Conservation (phyloP, 2,329 filamentous ascomycete genomes). For the Fusarium sp. region DNA sequence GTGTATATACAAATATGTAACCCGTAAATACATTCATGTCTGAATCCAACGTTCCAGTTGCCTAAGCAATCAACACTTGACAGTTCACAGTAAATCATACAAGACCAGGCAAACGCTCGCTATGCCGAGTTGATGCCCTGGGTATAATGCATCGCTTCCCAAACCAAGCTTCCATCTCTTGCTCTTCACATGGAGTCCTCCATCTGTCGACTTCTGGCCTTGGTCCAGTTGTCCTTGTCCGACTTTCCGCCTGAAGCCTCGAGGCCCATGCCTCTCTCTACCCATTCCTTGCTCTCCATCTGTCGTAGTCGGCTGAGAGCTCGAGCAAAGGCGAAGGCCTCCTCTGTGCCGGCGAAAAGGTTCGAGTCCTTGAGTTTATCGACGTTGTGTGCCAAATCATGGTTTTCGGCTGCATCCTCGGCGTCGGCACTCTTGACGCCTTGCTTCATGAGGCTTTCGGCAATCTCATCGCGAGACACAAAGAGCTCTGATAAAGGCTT, state of each 20-base stretch:
- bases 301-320: conserved; percentile 86
- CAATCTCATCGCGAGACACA: conserved; percentile 77
- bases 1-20: conserved; percentile 3
- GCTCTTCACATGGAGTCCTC: conserved; percentile 71
- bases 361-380: conserved; percentile 84
- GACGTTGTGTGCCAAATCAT: conserved; percentile 88
- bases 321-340: conserved; percentile 93
- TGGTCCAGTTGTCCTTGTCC: conserved; percentile 74
- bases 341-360: conserved; percentile 94
- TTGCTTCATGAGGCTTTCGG: conserved; percentile 65
- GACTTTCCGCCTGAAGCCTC: conserved; percentile 72
- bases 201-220: conserved; percentile 74
- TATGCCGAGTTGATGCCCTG: conserved; percentile 44
- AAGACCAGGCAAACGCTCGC: conserved; percentile 46
- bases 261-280: conserved; percentile 81
- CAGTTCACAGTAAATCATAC: conserved; percentile 37
- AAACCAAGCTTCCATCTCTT: conserved; percentile 13
- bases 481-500: conserved; percentile 89
- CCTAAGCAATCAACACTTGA: conserved; percentile 30
- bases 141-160: conserved; percentile 45
- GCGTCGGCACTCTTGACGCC: conserved; percentile 55
- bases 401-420: conserved; percentile 77
- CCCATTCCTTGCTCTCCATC: conserved; percentile 96
- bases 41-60: conserved; percentile 12
- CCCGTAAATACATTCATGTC: conserved; percentile 18